Percentiles rank a stretch among this genome's conserved stretches.
Evolutionary conservation across 2,329 filamentous ascomycete genomes (phyloP).

Genomic region (Pestalotiopsis sp.): DNA sequence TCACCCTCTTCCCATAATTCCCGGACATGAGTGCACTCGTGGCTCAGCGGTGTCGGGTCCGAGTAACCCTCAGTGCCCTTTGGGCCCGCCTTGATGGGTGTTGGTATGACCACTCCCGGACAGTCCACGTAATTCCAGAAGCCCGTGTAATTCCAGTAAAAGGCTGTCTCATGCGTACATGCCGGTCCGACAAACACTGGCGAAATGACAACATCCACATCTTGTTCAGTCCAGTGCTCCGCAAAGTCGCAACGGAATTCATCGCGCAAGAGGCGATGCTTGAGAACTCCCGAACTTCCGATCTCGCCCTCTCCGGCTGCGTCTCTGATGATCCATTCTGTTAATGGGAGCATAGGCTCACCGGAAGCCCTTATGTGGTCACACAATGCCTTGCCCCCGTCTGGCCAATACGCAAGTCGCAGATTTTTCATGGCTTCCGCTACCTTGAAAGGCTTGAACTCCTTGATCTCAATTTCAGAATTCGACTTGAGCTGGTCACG

Average conservation of each 20-base stretch:
- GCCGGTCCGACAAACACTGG: background rate
- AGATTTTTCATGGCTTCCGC: background rate
- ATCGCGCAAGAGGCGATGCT: background rate
- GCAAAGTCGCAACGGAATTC: background rate
- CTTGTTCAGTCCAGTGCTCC: background rate
- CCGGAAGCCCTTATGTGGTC: background rate
- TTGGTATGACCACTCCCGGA: background rate
- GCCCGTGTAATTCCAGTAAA: background rate
- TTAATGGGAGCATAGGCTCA: background rate
- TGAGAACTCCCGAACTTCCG: background rate
- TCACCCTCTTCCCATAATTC: background rate
- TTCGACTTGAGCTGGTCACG: background rate
- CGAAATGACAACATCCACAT: background rate
- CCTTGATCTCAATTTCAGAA: background rate
- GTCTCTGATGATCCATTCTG: background rate
- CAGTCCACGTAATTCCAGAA: background rate
- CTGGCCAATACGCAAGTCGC: background rate
- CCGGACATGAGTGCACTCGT: background rate
- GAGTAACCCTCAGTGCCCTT: background rate
- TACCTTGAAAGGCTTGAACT: background rate
- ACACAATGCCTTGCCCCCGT: background rate
- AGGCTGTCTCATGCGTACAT: background rate
- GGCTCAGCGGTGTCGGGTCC: background rate
- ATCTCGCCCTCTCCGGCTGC: background rate
- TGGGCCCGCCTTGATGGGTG: background rate